Conservation (phyloP, 306 rosid species). For the Pterocarpus santalinus region DNA sequence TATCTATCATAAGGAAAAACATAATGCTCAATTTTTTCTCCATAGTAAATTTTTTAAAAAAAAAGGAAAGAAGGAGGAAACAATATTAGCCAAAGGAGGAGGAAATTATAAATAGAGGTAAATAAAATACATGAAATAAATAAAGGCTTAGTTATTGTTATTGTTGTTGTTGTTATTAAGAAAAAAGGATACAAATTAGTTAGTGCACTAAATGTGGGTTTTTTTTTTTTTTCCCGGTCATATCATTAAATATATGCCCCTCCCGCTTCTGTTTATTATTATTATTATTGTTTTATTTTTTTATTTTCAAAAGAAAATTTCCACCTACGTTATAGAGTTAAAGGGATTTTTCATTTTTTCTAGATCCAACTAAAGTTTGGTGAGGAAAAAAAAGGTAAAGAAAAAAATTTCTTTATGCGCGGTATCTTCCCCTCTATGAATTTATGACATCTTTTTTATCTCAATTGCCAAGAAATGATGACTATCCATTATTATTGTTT, state of each 20-base stretch:
- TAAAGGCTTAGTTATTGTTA: too few relatives aligned
- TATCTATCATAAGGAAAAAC: too few relatives aligned
- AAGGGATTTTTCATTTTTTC: neutral
- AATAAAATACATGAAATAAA: too few relatives aligned
- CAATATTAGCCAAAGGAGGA: neutral
- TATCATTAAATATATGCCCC: neutral
- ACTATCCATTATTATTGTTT: neutral
- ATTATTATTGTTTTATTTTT: neutral
- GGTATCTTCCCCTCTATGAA: neutral
- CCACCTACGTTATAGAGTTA: neutral
- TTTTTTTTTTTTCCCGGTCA: neutral
- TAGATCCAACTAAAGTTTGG: neutral
- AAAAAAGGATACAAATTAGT: too few relatives aligned
- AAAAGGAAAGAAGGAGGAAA: neutral
- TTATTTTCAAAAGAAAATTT: neutral
- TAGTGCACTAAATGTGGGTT: too few relatives aligned
- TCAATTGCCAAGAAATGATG: neutral
- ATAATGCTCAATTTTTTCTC: too few relatives aligned
- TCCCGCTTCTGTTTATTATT: too few relatives aligned
- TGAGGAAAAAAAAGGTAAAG: neutral
- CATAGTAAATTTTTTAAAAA: too few relatives aligned
- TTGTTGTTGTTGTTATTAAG: too few relatives aligned
- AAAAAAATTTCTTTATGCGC: neutral
- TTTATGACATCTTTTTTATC: neutral
- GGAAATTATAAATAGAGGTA: too few relatives aligned